These are phyloP conservation scores for Verticillium zaregamsianum DNA, from an alignment of 2,329 filamentous ascomycete species.

Conservation along the genomic window DNA sequence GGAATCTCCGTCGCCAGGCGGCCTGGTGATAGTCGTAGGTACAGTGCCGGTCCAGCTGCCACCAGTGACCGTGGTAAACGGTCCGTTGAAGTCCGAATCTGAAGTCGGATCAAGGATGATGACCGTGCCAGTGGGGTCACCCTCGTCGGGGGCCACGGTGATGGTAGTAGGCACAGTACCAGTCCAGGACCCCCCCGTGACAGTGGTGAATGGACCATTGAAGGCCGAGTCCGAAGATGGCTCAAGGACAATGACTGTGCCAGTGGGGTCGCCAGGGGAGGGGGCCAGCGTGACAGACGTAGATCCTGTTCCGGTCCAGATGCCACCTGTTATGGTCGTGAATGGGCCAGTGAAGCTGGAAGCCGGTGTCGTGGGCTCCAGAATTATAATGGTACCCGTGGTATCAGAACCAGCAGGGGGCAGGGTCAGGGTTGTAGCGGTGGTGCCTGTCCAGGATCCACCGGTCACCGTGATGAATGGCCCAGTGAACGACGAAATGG, in stretches of 20 bases:
- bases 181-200: not conserved
- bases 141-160: not conserved
- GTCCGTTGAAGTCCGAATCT: not conserved
- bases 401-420: not conserved
- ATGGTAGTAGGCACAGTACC: not conserved
- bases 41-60: not conserved
- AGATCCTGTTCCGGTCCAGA: not conserved
- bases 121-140: not conserved
- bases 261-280: not conserved
- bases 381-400: not conserved
- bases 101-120: not conserved
- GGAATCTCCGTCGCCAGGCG: not conserved
- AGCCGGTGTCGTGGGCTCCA: not conserved
- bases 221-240: not conserved
- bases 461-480: not conserved
- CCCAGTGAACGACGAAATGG: not conserved
- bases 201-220: not conserved
- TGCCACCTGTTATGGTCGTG: not conserved
- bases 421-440: not conserved
- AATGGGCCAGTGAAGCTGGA: not conserved
- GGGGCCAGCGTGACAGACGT: not conserved
- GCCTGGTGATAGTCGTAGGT: not conserved
- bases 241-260: not conserved
- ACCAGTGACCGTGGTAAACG: constrained; percentile 1
- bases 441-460: not conserved